Base-by-base conservation (phyloP, 306 rosid species). In the Citrullus amarus region DNA sequence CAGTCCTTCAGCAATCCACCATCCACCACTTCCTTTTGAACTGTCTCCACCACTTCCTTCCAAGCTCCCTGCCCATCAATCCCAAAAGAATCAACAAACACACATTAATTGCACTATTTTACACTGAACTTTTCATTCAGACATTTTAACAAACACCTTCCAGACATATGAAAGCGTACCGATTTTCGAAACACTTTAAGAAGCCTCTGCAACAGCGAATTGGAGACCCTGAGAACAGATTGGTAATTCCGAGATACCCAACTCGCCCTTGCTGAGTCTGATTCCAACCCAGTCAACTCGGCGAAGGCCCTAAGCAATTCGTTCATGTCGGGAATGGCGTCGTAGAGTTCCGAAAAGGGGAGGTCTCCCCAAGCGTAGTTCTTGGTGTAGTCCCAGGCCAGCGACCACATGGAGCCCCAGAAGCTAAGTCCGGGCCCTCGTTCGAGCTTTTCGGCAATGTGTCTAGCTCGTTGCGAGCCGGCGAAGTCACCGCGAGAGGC, bases 1-100 rank as follows among this genome's bases (percentile, higher is more conserved):
- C 94, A 92, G 61, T 94, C 98, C 85, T 71, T 88, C n/a, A 94
- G 76, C 17, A 94, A 81, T 51, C 85, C 94, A 18, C 97, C 98
- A 30, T 90, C 87, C 82, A 86, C 83, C 78, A 89, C 93, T 83
- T 94, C 97, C 41, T 6, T 69, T 17, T 86, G 83, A 83, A 90
- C 83, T n/a, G 87, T 72, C 88, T 86, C 86, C 85, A 88, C 89
- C 73, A 84, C 79, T 69, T 87, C 85, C 77, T 87, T 89, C 92
- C 86, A 59, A 36, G 44, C 36, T 44, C 80, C 93, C 98, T 93
- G 85, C 36, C 80, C 78, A 50, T 50, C 25, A 6, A 53, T 55
- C 59, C 16, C 25, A 74, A 84, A 55, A 70, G 56, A 11, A 12
- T 46, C 57, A 53, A 6, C 50, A 80, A 60, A 36, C 55, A 38